Percentiles rank a stretch among this genome's conserved stretches.
Conservation (phyloP, 2,329 filamentous ascomycete genomes). For the Trichoderma oligosporum region DNA sequence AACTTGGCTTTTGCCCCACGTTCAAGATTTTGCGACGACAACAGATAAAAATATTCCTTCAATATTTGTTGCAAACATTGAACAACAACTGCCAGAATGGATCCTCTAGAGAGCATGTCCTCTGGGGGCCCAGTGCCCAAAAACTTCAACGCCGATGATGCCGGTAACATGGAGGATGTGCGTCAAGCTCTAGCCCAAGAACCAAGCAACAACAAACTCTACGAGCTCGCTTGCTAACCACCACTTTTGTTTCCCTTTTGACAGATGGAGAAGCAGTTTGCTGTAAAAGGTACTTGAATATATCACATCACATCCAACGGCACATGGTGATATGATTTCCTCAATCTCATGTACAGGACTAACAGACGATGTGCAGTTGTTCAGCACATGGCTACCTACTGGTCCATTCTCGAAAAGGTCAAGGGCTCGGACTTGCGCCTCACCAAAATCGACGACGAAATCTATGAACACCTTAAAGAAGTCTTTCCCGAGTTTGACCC, state of each 20-base stretch:
- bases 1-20: conserved; percentile 9
- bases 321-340: too few relatives aligned
- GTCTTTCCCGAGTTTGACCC: conserved; percentile 94
- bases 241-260: background rate
- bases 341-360: background rate
- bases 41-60: background rate
- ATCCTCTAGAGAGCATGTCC: conserved; percentile 39
- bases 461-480: conserved; percentile 79
- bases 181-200: conserved; percentile 30
- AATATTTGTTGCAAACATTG: background rate
- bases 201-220: background rate
- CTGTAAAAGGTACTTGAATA: conserved; percentile 72
- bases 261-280: conserved; percentile 98
- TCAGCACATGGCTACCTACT: conserved; percentile 96
- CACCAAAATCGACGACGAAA: conserved; percentile 93
- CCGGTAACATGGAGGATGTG: conserved; percentile 54
- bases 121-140: conserved; percentile 42
- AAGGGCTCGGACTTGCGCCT: conserved; percentile 84
- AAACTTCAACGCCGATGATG: conserved; percentile 57
- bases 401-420: conserved; percentile 87
- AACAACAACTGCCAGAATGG: conserved; percentile 29
- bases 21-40: conserved; percentile 18
- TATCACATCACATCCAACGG: background rate
- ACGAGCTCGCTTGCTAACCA: conserved; percentile 1
- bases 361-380: conserved; percentile 54